Evolutionary conservation across 495 filamentous ascomycete genomes (phyloP).

Genomic region (Gamarada debralockiae): DNA sequence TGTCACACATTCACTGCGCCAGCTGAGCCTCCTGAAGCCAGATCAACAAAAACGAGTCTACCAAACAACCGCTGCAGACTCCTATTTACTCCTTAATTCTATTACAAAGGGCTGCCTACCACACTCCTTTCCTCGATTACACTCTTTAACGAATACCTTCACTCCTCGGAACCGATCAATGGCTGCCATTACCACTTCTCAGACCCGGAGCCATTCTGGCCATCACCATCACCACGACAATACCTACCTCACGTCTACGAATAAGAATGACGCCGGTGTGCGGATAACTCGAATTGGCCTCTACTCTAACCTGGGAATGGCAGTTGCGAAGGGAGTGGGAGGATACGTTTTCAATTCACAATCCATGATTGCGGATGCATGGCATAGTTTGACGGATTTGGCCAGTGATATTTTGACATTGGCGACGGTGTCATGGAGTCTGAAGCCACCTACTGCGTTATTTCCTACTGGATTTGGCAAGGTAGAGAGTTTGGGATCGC

Average conservation of each 20-base stretch:
- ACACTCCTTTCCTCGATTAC: slow-evolving; percentile 17
- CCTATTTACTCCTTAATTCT: background rate
- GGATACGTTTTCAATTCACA: slow-evolving; percentile 94
- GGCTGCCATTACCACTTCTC: slow-evolving; percentile 36
- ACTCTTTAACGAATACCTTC: slow-evolving; percentile 15
- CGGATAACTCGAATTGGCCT: slow-evolving; percentile 92
- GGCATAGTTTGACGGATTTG: slow-evolving; percentile 91
- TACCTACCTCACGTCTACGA: slow-evolving; percentile 78
- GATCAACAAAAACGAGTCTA: slow-evolving; percentile 21
- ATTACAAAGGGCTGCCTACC: slow-evolving; percentile 6
- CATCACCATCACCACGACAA: slow-evolving; percentile 79
- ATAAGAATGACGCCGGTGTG: slow-evolving; percentile 91
- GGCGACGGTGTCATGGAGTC: slow-evolving; percentile 85
- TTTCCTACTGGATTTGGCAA: slow-evolving; percentile 95
- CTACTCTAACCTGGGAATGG: slow-evolving; percentile 90
- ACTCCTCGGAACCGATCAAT: slow-evolving; percentile 19
- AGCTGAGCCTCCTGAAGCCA: too few relatives aligned
- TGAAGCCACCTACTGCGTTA: slow-evolving; percentile 72
- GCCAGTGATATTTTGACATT: slow-evolving; percentile 93
- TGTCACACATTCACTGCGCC: too few relatives aligned
- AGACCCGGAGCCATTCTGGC: slow-evolving; percentile 42
- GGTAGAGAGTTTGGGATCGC: slow-evolving; percentile 88
- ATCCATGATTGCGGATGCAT: slow-evolving; percentile 88
- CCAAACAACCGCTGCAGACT: slow-evolving; percentile 19
- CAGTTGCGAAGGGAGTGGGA: slow-evolving; percentile 83